Base-by-base conservation (phyloP, 805 yeast species). In the Wickerhamiella allomyrinae region DNA sequence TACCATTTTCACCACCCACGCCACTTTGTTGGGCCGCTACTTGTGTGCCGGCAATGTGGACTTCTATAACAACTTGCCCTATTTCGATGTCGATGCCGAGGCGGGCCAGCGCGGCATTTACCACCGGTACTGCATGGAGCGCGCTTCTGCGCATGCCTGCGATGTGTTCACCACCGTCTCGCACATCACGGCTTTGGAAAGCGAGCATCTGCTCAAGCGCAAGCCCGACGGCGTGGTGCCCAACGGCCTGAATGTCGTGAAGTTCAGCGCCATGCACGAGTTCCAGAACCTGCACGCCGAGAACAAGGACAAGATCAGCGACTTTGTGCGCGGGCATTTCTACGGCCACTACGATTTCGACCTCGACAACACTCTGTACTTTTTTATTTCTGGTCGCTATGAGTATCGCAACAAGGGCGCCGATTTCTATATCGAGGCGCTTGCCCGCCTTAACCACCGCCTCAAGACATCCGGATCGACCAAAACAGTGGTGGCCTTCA, bases 201-300 rank as follows among this genome's bases (percentile, higher is more conserved):
- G 89, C 6, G 97, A 89, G 65, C 93, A 87, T 60, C 68, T 89
- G 61, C 70, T 89, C 51, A 91, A 89, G 57, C 74, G 98, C 49
- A 87, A 89, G 61, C 98, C 98, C 1, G 98, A 89, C 58, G 98
- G 98, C 3, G 96, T 89, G 19, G 72, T 91, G 57, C 98, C 98
- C 42, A 89, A 89, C 59, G 98, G 98, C 20, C 70, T 89, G 48
- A 89, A 89, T 58, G 97, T 89, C 41, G 85, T 87, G 49, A 89
- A 89, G 66, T 89, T 89, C 65, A 89, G 83, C 56, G 97, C 97
- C 1, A 94, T 89, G 52, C 98, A 89, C 63, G 98, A 89, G 66
- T 89, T 89, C 67, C 98, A 89, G 65, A 89, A 91, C 62, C 69
- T 89, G 62, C 98, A 89, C 66, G 95, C 95, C 20, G 63, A 78